Evolutionary conservation across 495 filamentous ascomycete species (phyloP).

Genomic region (Penicillium coprophilum): DNA sequence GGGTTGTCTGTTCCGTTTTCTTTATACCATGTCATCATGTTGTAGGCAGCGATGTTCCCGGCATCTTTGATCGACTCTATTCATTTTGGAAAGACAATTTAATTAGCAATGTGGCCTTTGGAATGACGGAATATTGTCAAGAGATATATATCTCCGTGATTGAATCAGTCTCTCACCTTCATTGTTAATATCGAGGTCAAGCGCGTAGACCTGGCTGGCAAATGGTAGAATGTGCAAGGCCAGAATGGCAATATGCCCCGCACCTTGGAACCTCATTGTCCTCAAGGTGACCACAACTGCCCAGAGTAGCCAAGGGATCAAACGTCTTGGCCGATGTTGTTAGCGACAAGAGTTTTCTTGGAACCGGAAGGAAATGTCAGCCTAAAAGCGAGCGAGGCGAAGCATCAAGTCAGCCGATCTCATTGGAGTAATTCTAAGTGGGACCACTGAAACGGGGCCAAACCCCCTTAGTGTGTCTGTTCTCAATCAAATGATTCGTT

Average conservation of each 20-base stretch:
- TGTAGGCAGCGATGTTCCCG: conserved; percentile 54
- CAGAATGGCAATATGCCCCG: conserved; percentile 5
- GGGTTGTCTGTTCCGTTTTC: conserved; percentile 54
- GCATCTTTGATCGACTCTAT: conserved; percentile 53
- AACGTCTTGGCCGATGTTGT: neutral
- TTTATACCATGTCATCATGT: conserved; percentile 59
- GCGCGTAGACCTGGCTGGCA: conserved; percentile 4
- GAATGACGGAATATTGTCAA: neutral
- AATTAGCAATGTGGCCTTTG: neutral
- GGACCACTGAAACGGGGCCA: neutral
- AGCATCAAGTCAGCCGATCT: conserved; percentile 1
- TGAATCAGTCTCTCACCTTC: conserved; percentile 1
- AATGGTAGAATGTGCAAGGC: conserved; percentile 9
- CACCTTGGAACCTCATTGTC: conserved; percentile 4
- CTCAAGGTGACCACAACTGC: neutral
- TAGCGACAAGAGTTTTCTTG: neutral
- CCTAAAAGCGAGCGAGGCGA: neutral
- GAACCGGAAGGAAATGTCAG: neutral
- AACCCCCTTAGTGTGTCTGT: neutral
- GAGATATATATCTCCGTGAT: neutral
- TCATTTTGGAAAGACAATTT: neutral
- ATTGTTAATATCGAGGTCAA: conserved; percentile 8
- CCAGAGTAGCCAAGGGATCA: neutral
- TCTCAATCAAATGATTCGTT: neutral
- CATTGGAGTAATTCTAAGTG: conserved; percentile 10